Percentiles rank a stretch among this genome's conserved stretches.
These are phyloP conservation scores for Obba rivulosa DNA, from an alignment of 768 basidiomycete genomes.

Conservation along the genomic window DNA sequence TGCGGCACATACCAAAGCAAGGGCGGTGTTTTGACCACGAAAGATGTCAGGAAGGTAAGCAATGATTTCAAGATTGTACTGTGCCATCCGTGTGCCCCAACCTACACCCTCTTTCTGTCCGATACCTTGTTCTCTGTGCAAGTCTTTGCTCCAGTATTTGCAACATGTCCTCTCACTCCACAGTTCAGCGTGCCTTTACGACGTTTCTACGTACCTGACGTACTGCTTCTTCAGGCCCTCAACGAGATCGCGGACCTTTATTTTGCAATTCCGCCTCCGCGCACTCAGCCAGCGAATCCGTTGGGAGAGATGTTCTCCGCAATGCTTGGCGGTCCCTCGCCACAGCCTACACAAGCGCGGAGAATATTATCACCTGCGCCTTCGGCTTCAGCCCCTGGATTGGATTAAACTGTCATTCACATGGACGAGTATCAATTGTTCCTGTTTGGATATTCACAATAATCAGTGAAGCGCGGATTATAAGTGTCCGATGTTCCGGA, in stretches of 20 bases:
- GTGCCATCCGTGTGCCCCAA: not conserved
- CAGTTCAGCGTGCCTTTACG: not conserved
- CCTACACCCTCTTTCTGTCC: not conserved
- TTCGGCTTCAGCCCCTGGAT: slow-evolving; percentile 29
- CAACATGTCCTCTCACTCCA: not conserved
- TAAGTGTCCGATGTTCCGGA: no score
- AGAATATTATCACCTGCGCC: slow-evolving; percentile 43
- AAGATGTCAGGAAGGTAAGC: slow-evolving; percentile 61
- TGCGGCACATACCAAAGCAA: slow-evolving; percentile 79
- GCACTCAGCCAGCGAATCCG: slow-evolving; percentile 67
- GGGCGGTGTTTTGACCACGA: slow-evolving; percentile 54
- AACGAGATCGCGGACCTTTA: slow-evolving; percentile 68
- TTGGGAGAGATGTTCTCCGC: slow-evolving; percentile 86
- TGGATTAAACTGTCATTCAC: slow-evolving; percentile 32
- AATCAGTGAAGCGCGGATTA: no score
- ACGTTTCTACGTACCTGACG: slow-evolving; percentile 8
- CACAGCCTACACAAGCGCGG: slow-evolving; percentile 29
- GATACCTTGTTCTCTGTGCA: not conserved
- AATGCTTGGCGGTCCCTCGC: slow-evolving; percentile 70
- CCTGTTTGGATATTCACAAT: no score
- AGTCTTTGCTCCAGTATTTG: not conserved
- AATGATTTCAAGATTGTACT: not conserved
- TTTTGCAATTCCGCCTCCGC: slow-evolving; percentile 83
- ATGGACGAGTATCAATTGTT: not conserved
- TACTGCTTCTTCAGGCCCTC: slow-evolving; percentile 42